These are phyloP conservation scores for Rhinocladiella similis DNA, from an alignment of 2,329 filamentous ascomycete species.

Conservation along the genomic window DNA sequence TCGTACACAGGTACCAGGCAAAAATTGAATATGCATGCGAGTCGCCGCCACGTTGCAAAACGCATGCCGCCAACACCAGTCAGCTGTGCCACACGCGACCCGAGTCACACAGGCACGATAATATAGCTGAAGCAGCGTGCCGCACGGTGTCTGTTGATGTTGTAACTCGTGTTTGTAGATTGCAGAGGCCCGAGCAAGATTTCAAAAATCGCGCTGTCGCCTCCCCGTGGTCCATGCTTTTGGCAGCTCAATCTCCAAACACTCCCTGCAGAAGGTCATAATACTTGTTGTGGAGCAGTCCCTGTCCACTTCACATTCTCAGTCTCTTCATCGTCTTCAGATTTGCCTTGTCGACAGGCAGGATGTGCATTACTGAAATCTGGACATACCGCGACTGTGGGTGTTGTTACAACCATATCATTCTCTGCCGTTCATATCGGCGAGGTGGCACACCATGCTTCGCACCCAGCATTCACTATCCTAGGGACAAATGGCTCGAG, in stretches of 20 bases:
- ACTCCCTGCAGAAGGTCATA: slow-evolving; percentile 12
- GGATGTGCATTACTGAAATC: slow-evolving; percentile 28
- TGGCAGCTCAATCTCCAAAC: slow-evolving; percentile 10
- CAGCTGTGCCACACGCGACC: too few species aligned
- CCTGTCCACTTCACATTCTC: slow-evolving; percentile 1
- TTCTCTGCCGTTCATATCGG: slow-evolving; percentile 17
- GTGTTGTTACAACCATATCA: slow-evolving; percentile 23
- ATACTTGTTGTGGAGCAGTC: slow-evolving; percentile 3
- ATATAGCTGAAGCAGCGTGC: neutral
- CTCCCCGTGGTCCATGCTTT: slow-evolving; percentile 14
- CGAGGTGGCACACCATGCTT: slow-evolving; percentile 6
- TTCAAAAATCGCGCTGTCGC: slow-evolving; percentile 12
- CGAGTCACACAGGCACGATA: slow-evolving; percentile 11
- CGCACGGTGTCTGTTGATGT: neutral
- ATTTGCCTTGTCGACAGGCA: neutral
- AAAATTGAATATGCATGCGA: slow-evolving; percentile 16
- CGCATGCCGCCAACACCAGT: neutral
- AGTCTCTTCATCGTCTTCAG: neutral
- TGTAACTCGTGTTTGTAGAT: neutral
- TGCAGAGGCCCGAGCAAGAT: slow-evolving; percentile 10
- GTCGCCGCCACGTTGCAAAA: slow-evolving; percentile 5
- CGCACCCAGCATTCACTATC: slow-evolving; percentile 11
- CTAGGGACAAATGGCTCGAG: slow-evolving; percentile 10
- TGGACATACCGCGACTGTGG: slow-evolving; percentile 30
- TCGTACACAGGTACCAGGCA: slow-evolving; percentile 2